Percentiles rank a stretch among this genome's conserved stretches.
phyloP scores from a whole-genome alignment of 768 basidiomycete species.

The Podaxis rugospora region DNA sequence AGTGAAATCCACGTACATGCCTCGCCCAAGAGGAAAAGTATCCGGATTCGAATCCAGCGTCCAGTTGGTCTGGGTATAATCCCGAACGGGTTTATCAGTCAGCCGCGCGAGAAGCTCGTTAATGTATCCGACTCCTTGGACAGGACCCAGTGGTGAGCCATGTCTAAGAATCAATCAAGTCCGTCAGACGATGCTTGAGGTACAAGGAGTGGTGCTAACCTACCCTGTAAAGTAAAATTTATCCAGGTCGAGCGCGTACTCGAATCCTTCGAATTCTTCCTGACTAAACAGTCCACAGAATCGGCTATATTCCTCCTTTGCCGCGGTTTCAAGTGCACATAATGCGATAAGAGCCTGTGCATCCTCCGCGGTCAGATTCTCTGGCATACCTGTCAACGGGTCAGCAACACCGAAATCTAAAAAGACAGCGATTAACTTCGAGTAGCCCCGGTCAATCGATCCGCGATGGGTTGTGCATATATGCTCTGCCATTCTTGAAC shows the following conservation, averaged over 20 bases:
- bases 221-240: conserved; percentile 80
- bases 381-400: conserved; percentile 17
- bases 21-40: conserved; percentile 69
- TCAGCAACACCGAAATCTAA: not conserved
- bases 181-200: not conserved
- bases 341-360: conserved; percentile 59
- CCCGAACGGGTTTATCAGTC: conserved; percentile 54
- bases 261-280: conserved; percentile 62
- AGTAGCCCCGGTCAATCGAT: conserved; percentile 55
- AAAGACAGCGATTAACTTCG: conserved; percentile 33
- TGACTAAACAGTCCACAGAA: conserved; percentile 71
- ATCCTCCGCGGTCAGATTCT: conserved; percentile 51
- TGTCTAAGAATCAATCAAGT: conserved; percentile 34
- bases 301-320: conserved; percentile 43
- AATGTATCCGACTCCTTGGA: conserved; percentile 83
- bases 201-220: conserved; percentile 13
- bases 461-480: conserved; percentile 52
- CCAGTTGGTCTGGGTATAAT: conserved; percentile 70
- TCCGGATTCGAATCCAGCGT: conserved; percentile 59
- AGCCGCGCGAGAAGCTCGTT: conserved; percentile 85
- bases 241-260: conserved; percentile 67
- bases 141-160: conserved; percentile 63
- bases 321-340: conserved; percentile 78
- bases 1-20: conserved; percentile 74
- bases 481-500: conserved; percentile 49